phyloP scores from a whole-genome alignment of 768 basidiomycete species.

The Rhizopogon roseolus region DNA sequence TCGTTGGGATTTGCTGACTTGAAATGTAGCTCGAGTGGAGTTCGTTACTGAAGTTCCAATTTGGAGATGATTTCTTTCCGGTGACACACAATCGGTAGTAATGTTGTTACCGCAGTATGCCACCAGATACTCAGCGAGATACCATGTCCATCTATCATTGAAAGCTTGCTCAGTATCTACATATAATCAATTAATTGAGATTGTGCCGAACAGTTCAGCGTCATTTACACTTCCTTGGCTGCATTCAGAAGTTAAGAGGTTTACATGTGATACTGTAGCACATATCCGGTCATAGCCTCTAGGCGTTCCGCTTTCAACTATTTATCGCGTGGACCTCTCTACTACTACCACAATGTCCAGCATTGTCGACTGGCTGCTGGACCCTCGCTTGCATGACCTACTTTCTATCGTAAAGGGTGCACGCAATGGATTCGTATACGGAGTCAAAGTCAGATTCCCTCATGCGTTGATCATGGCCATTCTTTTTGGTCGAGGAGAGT shows the following conservation, averaged over 20 bases:
- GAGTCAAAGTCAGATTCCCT: constrained; percentile 88
- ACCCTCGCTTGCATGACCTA: constrained; percentile 84
- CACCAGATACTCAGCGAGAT: no score
- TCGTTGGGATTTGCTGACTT: constrained; percentile 2
- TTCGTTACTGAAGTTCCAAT: constrained; percentile 41
- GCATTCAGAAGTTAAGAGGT: no score
- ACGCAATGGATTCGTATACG: constrained; percentile 85
- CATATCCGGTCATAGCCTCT: background rate
- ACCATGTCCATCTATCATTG: no score
- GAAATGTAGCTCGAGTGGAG: constrained; percentile 54
- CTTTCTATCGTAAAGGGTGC: constrained; percentile 94
- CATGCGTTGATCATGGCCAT: constrained; percentile 97
- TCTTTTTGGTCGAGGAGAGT: constrained; percentile 91
- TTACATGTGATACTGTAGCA: constrained; percentile 24
- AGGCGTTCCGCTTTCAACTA: background rate
- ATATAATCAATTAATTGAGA: no score
- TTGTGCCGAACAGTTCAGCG: no score
- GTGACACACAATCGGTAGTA: no score
- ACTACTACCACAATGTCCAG: constrained; percentile 15
- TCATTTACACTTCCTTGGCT: no score
- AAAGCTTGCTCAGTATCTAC: no score
- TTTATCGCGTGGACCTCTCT: background rate
- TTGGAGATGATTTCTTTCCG: constrained; percentile 53
- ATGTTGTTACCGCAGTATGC: no score
- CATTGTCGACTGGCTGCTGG: constrained; percentile 25